Evolutionary conservation across 176 grass and related monocot genomes (phyloP), one percentile per base, ranked within the genome.

Genomic region (Hsuehochloa calcarea): DNA sequence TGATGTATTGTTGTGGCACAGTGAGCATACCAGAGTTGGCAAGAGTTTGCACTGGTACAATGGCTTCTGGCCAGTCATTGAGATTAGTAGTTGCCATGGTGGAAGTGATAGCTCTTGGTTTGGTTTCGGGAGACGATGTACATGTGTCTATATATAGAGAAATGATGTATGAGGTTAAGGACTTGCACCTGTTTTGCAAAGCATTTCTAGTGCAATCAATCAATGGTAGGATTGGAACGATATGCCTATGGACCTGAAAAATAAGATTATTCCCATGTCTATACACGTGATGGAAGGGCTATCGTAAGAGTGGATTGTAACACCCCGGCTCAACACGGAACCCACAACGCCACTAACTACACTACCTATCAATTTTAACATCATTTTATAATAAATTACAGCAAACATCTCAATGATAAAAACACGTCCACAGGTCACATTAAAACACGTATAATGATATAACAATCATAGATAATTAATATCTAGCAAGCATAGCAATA

Each of bases 31-130:
- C 78, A 29, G 84, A 72, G 17, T 79, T 63, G 17, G 91, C 83
- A 41, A 96, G 72, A 46, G 70, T 80, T 37, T 96, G 89, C 16
- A 96, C 94, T 23, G 77, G 75, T 67, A 96, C 84, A 79, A 93
- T 61, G 62, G 93, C 35, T 70, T 94, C 93, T 31, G 87, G 93
- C 93, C 93, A 92, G 17, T 65, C 90, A 84, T 90, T 46, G 65
- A 44, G 51, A 46, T 38, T 16, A 43, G 6, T 55, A 17, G 34
- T 55, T 72, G 39, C 45, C 85, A 86, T 86, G 63, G 4, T 85
- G 38, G 19, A 44, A 77, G n/a, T n/a, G 45, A 12, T 72, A 8
- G n/a, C 35, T 80, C 69, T 72, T 61, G 43, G 56, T 65, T 67
- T 80, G 56, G 29, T 40, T 80, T 31, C 63, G 43, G 23, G 78